Percentiles rank a stretch among this genome's conserved stretches.
Evolutionary conservation across 1,284 basidiomycete genomes (phyloP).

Genomic region (Ceratobasidium sp.): DNA sequence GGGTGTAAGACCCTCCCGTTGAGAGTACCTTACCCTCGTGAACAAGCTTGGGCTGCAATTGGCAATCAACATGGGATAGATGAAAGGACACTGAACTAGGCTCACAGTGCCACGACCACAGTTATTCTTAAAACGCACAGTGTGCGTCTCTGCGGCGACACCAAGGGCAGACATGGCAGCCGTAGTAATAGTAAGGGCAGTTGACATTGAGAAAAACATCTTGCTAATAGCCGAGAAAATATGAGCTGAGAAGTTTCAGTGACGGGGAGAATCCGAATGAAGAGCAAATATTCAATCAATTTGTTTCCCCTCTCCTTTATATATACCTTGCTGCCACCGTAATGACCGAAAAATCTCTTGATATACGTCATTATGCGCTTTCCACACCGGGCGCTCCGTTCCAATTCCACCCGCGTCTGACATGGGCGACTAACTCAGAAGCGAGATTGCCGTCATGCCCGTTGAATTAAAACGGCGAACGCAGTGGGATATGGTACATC

Average conservation of each 20-base stretch:
- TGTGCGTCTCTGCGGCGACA: neutral
- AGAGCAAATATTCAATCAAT: neutral
- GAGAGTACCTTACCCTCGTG: slow-evolving; percentile 52
- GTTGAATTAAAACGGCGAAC: neutral
- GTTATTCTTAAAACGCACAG: slow-evolving; percentile 5
- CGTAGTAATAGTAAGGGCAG: neutral
- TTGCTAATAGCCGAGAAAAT: neutral
- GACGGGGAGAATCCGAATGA: neutral
- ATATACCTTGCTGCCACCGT: neutral
- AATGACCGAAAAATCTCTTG: neutral
- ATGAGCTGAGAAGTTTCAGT: neutral
- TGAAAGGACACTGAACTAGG: too few species aligned
- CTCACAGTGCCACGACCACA: slow-evolving; percentile 9
- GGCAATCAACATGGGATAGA: too few species aligned
- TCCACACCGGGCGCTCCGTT: neutral
- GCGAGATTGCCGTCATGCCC: neutral
- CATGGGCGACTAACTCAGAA: neutral
- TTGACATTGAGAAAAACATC: neutral
- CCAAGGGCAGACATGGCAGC: neutral
- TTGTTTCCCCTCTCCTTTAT: neutral
- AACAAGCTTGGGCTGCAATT: slow-evolving; percentile 52
- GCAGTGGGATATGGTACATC: too few species aligned
- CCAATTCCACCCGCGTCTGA: neutral
- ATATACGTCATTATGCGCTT: neutral
- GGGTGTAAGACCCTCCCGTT: slow-evolving; percentile 54